Evolutionary conservation across 306 rosid genomes (phyloP).

Genomic region (Quercus cerris): DNA sequence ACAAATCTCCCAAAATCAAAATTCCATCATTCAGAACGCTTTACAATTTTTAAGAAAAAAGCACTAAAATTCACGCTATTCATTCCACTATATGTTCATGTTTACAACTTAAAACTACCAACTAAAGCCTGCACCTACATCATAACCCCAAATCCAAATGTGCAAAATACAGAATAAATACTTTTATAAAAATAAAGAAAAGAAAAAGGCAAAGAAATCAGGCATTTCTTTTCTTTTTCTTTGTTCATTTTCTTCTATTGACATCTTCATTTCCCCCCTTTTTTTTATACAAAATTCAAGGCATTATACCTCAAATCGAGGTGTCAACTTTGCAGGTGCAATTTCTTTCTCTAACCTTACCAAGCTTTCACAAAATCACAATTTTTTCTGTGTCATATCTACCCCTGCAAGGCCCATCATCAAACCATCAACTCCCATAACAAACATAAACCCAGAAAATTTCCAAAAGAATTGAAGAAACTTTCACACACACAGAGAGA

Average conservation of each 20-base stretch:
- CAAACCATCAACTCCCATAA: not conserved
- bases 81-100: slow-evolving; percentile 38
- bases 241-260: slow-evolving; percentile 16
- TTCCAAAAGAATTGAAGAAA: not conserved
- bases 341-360: not conserved
- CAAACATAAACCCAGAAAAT: not conserved
- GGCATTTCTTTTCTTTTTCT: not conserved
- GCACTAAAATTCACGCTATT: slow-evolving; percentile 27
- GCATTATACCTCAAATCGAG: slow-evolving; percentile 46
- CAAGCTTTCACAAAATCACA: slow-evolving; percentile 12
- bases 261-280: slow-evolving; percentile 13
- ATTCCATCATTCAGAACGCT: not conserved
- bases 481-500: not conserved
- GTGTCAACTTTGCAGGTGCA: slow-evolving; percentile 26
- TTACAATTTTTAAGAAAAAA: not conserved
- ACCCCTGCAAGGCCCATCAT: slow-evolving; percentile 53
- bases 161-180: slow-evolving; percentile 7
- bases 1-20: slow-evolving; percentile 8
- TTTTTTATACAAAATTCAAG: slow-evolving; percentile 52
- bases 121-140: slow-evolving; percentile 31
- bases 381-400: slow-evolving; percentile 20
- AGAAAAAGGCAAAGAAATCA: slow-evolving; percentile 25
- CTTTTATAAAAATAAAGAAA: not conserved
- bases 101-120: slow-evolving; percentile 44
- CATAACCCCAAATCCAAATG: slow-evolving; percentile 19